phyloP scores from a whole-genome alignment of 257 asterid genomes.

The Apocynum venetum region DNA sequence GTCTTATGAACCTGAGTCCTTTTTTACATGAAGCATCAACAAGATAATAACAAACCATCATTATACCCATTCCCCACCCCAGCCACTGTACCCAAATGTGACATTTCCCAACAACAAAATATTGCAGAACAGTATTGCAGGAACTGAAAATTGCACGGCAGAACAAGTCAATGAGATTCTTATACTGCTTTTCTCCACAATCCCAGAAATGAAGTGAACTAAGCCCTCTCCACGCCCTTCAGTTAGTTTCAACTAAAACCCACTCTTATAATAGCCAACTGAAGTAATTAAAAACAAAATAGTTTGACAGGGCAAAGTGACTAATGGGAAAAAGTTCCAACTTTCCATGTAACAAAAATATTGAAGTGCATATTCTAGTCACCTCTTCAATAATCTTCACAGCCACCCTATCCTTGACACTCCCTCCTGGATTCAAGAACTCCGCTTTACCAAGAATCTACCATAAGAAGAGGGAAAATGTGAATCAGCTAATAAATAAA shows the following conservation, averaged over 20 bases:
- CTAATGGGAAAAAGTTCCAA: constrained; percentile 4
- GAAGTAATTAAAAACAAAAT: not conserved
- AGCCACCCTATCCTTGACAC: constrained; percentile 93
- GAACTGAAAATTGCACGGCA: not conserved
- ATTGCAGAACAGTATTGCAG: not conserved
- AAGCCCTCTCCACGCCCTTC: too few species aligned
- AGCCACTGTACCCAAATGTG: not conserved
- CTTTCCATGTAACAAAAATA: constrained; percentile 1
- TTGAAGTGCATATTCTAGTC: not conserved
- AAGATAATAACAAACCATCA: not conserved
- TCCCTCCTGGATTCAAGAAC: constrained; percentile 95
- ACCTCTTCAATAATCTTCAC: constrained; percentile 93
- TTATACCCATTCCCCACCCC: not conserved
- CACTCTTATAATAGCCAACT: not conserved
- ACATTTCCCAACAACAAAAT: not conserved
- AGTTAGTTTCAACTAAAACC: not conserved
- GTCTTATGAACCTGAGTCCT: not conserved
- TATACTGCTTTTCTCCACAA: too few species aligned
- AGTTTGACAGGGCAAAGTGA: not conserved
- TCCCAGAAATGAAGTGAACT: too few species aligned
- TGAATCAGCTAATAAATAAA: not conserved
- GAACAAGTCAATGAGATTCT: not conserved
- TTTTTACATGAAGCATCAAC: not conserved
- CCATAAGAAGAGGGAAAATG: not conserved
- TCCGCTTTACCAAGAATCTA: constrained; percentile 96